Evolutionary conservation across 768 basidiomycete genomes (phyloP), one percentile per base, ranked within the genome.

Genomic region (Gloeopeniophorella convolvens): DNA sequence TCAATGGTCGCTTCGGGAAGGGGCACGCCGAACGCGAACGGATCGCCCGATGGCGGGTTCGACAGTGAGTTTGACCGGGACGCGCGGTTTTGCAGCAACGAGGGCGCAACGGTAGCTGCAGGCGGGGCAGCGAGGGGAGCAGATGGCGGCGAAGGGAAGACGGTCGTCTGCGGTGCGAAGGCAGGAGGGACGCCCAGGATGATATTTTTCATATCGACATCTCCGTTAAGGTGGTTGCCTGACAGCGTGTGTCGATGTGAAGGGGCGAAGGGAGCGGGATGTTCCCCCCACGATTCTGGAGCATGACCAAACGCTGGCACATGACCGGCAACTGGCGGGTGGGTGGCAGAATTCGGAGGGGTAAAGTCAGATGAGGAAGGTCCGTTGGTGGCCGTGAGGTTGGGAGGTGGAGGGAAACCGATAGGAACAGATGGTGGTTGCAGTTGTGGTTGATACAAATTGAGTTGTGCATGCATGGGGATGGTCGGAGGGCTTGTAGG

Each of bases 61-160:
- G 65, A 65, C 26, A 67, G 50, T n/a, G 67, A 65, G 10, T 63
- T 59, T 26, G 68, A 67, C 16, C 65, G 64, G 21, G 65, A 61
- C 41, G 60, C 55, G 32, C 64, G 63, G 31, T 43, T 48, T 23
- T 56, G 56, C 46, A 54, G 36, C 42, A 42, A 44, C 36, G 37
- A 56, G 49, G 42, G 63, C 45, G 15, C 58, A 20, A 45, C 42
- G 35, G 39, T 54, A 3, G 46, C 51, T 26, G 51, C 58, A n/a
- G 54, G 59, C 21, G 59, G 50, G 13, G 50, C 43, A 21, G 56
- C 18, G 15, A 34, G 39, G 30, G 55, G 41, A 23, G 56, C 26
- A 43, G 52, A 42, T 12, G 59, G 59, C 39, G 65, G 62, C 18
- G 65, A 51, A n/a, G 59, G 60, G 54, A 32, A 68, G 55, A 63